Evolutionary conservation across 2,329 filamentous ascomycete genomes (phyloP).

Genomic region (Talaromyces rugulosus): DNA sequence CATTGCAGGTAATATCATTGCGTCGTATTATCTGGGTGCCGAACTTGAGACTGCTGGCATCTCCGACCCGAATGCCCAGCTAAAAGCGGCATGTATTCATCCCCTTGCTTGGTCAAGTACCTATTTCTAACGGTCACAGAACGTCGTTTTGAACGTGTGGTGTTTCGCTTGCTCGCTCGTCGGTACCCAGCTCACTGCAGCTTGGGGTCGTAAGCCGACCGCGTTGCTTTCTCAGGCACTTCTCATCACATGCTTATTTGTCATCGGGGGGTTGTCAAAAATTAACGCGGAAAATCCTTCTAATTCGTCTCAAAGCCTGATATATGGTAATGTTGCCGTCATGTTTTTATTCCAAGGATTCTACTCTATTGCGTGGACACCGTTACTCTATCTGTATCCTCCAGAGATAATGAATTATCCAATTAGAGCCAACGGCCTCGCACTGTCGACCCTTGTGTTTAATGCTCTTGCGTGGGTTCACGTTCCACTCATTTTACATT

Average conservation of each 20-base stretch:
- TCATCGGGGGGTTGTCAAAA: constrained; percentile 50
- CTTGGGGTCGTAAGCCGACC: constrained; percentile 43
- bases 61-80: constrained; percentile 38
- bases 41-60: constrained; percentile 46
- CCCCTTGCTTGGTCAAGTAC: no score
- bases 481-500: neutral
- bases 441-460: constrained; percentile 27
- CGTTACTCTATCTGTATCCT: constrained; percentile 46
- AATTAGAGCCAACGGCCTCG: constrained; percentile 46
- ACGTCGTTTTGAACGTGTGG: constrained; percentile 50
- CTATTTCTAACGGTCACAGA: constrained; percentile 19
- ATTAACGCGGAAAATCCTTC: constrained; percentile 19
- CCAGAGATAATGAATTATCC: constrained; percentile 48
- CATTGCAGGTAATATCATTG: constrained; percentile 37
- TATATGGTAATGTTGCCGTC: constrained; percentile 43
- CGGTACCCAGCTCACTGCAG: constrained; percentile 41
- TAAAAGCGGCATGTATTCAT: constrained; percentile 23
- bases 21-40: constrained; percentile 38
- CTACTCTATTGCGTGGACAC: constrained; percentile 50
- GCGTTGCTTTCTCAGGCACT: constrained; percentile 34
- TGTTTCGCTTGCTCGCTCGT: constrained; percentile 40
- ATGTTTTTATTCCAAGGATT: constrained; percentile 52
- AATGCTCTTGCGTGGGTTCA: constrained; percentile 19
- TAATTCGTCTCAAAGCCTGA: constrained; percentile 17
- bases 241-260: constrained; percentile 39